Base-by-base conservation (phyloP, 2,329 filamentous ascomycete genomes). In the Penicillium crustosum region DNA sequence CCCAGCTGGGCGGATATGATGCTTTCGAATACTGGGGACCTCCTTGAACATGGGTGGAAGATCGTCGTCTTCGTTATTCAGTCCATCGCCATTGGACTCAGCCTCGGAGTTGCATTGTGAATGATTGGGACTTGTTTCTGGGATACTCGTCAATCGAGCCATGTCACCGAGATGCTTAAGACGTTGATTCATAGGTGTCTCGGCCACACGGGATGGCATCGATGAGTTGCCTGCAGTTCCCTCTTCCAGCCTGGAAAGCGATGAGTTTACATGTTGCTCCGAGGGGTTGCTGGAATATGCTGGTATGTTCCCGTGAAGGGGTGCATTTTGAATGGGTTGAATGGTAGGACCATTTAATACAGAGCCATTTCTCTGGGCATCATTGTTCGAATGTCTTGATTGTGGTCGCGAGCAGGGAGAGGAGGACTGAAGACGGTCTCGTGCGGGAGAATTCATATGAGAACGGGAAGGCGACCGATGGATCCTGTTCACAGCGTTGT, bases 121-220 rank as follows among this genome's bases (percentile, higher is more conserved):
- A 23, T 57, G 65, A 36, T 66, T 68, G 2, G 73, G 72, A 41
- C 73, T 77, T 7, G 75, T 77, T 57, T 77, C 75, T 5, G 74
- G 74, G 21, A 75, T 70, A 49, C 68, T 75, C 6, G 70, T 76
- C 33, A 70, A 65, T 25, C 67, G 67, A 38, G 70, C 60, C 39
- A 69, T 65, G 42, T 73, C 68, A 12, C 61, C 64, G 41, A 66
- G 55, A 48, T 49, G 58, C 49, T 53, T 66, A 33, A 57, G 59
- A 42, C 60, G 63, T n/a, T 62, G 65, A 27, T 71, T 68, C 43
- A 75, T 61, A 21, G 76, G 76, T 6, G 76, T 78, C 60, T 78
- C 75, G 21, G 68, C 70, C n/a, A 77, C 66, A 36, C 68, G 71
- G 27, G 75, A 77, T 9, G 70, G 71, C 67, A 77, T 72, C 12